Percentiles rank a stretch among this genome's conserved stretches.
phyloP scores from a whole-genome alignment of 257 asterid genomes.

The Primulina huaijiensis region DNA sequence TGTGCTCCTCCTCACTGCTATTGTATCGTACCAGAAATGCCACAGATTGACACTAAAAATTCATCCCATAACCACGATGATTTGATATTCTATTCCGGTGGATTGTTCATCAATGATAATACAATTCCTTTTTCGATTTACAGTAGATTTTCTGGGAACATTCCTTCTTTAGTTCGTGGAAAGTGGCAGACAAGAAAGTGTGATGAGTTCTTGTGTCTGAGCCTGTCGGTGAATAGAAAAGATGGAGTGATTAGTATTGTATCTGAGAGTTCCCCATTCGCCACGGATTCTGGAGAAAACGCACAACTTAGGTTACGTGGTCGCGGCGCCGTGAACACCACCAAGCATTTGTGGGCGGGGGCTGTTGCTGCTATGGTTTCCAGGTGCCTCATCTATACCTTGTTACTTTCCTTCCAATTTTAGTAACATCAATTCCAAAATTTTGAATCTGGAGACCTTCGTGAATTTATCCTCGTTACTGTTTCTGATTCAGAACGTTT shows the following conservation, averaged over 20 bases:
- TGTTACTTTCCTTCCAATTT: background rate
- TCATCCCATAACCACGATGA: background rate
- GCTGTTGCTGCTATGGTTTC: constrained; percentile 95
- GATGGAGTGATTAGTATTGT: constrained; percentile 27
- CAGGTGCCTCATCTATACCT: constrained; percentile 40
- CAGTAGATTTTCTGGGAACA: constrained; percentile 22
- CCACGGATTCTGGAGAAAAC: constrained; percentile 19
- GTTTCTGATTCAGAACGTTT: constrained; percentile 63
- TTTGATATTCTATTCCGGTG: constrained; percentile 42
- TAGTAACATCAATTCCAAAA: background rate
- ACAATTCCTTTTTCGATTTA: constrained; percentile 52
- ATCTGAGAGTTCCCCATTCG: background rate
- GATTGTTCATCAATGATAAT: constrained; percentile 57
- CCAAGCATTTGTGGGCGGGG: constrained; percentile 96
- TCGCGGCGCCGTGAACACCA: constrained; percentile 65
- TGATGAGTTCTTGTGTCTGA: constrained; percentile 57
- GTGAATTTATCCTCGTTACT: constrained; percentile 3
- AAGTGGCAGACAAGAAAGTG: constrained; percentile 24
- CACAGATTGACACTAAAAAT: background rate
- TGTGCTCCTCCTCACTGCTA: background rate
- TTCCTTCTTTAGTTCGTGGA: constrained; percentile 29
- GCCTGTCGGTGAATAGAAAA: constrained; percentile 51
- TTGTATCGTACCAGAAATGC: background rate
- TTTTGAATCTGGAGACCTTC: too few relatives aligned
- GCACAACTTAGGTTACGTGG: constrained; percentile 35